Base-by-base conservation (phyloP, 768 basidiomycete species). In the Cantharellus cinnabarinus region DNA sequence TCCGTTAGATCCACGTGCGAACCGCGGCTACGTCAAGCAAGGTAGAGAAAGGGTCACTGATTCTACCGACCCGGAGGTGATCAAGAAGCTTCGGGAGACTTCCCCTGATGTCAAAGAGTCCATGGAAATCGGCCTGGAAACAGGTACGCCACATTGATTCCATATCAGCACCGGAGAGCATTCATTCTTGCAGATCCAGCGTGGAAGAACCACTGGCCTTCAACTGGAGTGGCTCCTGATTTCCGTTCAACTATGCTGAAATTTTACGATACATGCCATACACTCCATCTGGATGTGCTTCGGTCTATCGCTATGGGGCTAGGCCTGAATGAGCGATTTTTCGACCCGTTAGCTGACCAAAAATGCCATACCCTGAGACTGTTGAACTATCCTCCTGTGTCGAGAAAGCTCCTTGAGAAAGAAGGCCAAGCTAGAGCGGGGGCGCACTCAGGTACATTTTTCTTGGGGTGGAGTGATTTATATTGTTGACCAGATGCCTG, bases 121-220 rank as follows among this genome's bases (percentile, higher is more conserved):
- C 4, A 88, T 91, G 81, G 89, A 93, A 68, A 89, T 93, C 51
- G 88, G 89, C 39, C 76, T 83, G 35, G 87, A 93, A 60, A 84
- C 44, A 48, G 44, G 44, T 29, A 48, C 83, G 79, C 86, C 85
- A 48, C 29, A 54, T 7, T 54, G 7, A 54, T 14, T 35, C 52
- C 52, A 7, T 7, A 7, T 37, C 35, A 37, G 7, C 52, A 14
- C 10, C 7, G 44, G 29, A 48, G 44, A 10, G 44, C 44, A 48
- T 48, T 29, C 44, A 48, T 29, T 48, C 52, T 54, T 54, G 10
- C 51, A 58, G 62, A 62, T 38, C 48, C 62, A 14, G 58, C 55
- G 15, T 67, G 61, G 63, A 60, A 62, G 67, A 93, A 93, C 67
- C 75, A 76, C 63, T 91, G 89, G 89, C 88, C 85, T 2, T 70